Base-by-base conservation (phyloP, 352 stramenopile genomes). In the Phytophthora hibernalis region DNA sequence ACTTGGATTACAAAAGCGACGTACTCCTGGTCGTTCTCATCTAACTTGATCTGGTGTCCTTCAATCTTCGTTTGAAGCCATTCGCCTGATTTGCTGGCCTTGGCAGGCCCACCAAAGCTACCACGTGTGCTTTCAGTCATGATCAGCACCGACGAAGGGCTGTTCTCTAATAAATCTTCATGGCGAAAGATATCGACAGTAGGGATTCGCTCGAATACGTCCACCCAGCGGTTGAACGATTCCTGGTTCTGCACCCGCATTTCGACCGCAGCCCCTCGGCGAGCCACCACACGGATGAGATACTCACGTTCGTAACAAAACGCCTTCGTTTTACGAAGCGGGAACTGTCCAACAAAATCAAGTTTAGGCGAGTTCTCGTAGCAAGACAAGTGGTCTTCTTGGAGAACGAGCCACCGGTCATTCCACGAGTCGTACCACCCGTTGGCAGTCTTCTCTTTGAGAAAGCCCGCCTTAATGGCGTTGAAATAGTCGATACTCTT, bases 371-470 rank as follows among this genome's bases (percentile, higher is more conserved):
- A 92, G 55, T 90, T 91, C 44, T 96, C 87, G 52, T 91, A 96
- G 64, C 85, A 93, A 11, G 79, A 87, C 16, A 96, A 50, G 54
- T 87, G 74, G 24, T 85, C 75, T 10, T 90, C 78, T 69, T 93
- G 80, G n/a, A 96, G 65, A 28, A 96, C 85, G 31, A 96, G 69
- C 87, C 87, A 96, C 4, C 85, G 79, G 38, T 83, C 91, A 44
- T 82, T 89, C 83, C 85, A 92, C 42, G 83, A 86, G 74, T 96
- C 87, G 30, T 93, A 93, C 84, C 85, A 96, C 0, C 82, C 83
- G 28, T 92, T 94, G 1, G 70, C 73, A 0, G 79, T 76, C n/a
- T 87, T 91, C 48, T 94, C 85, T 31, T 92, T 80, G 9, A 92
- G 45, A 30, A 91, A 91, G 0, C 87, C 83, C 2, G 77, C 75